phyloP scores from a whole-genome alignment of 441 rosid species.

The Isatis lusitanica region DNA sequence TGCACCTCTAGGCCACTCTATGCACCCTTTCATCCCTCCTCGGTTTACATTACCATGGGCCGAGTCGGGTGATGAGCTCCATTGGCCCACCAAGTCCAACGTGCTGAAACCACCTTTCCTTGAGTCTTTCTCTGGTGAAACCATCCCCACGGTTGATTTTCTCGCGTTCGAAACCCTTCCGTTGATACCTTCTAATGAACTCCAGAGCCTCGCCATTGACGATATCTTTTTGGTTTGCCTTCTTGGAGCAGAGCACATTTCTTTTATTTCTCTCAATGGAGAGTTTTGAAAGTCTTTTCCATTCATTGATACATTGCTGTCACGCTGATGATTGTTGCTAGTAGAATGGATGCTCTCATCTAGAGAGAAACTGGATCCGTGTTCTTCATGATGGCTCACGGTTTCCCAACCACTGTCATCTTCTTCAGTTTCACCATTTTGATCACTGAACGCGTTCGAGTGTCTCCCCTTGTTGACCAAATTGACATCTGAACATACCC shows the following conservation, averaged over 20 bases:
- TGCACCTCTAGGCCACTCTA: slow-evolving; percentile 76
- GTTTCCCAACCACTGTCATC: slow-evolving; percentile 94
- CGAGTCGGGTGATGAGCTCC: slow-evolving; percentile 76
- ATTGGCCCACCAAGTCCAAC: slow-evolving; percentile 47
- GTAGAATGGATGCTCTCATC: slow-evolving; percentile 60
- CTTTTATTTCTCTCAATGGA: slow-evolving; percentile 59
- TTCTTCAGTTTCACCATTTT: slow-evolving; percentile 59
- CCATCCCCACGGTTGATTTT: slow-evolving; percentile 45
- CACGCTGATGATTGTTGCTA: slow-evolving; percentile 43
- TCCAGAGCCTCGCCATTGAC: slow-evolving; percentile 76
- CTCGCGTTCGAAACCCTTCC: slow-evolving; percentile 57
- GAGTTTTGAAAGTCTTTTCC: slow-evolving; percentile 57
- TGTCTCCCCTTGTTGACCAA: slow-evolving; percentile 40
- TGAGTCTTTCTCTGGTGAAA: slow-evolving; percentile 51
- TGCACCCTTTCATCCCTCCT: slow-evolving; percentile 89
- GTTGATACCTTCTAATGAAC: slow-evolving; percentile 52
- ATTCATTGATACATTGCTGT: slow-evolving; percentile 52
- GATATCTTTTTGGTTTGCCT: slow-evolving; percentile 57
- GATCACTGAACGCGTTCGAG: slow-evolving; percentile 36
- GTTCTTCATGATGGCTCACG: slow-evolving; percentile 77
- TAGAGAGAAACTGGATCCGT: slow-evolving; percentile 71
- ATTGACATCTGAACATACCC: slow-evolving; percentile 50
- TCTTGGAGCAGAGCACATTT: slow-evolving; percentile 52
- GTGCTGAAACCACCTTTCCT: slow-evolving; percentile 52
- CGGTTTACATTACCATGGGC: slow-evolving; percentile 56